Conservation (phyloP, 1,284 basidiomycete species). For the Malassezia vespertilionis region DNA sequence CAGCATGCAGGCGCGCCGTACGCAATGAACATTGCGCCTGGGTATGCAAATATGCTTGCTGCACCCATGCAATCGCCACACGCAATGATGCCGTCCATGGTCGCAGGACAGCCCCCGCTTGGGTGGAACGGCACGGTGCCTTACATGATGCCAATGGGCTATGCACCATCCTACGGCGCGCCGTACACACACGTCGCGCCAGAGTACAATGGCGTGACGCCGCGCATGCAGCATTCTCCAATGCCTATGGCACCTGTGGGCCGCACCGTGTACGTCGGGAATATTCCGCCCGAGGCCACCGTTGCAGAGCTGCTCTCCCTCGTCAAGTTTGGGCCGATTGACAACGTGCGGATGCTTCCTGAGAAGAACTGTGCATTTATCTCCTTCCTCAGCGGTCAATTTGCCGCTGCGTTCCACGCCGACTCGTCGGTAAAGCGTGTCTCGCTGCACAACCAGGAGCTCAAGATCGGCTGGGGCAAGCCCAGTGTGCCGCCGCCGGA, state of each 20-base stretch:
- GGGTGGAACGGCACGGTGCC: slow-evolving; percentile 10
- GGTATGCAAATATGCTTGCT: too few relatives aligned
- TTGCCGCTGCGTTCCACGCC: slow-evolving; percentile 44
- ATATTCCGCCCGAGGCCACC: slow-evolving; percentile 85
- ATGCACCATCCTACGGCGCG: background rate
- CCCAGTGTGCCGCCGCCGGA: slow-evolving; percentile 33
- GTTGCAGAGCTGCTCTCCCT: slow-evolving; percentile 95
- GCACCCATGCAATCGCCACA: too few relatives aligned
- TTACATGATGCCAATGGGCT: background rate
- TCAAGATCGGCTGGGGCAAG: slow-evolving; percentile 48
- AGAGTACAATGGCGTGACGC: background rate
- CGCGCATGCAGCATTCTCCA: background rate
- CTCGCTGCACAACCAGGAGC: slow-evolving; percentile 41
- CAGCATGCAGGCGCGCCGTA: too few relatives aligned
- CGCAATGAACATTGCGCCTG: too few relatives aligned
- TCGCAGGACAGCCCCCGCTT: background rate
- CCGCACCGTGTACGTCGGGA: slow-evolving; percentile 93
- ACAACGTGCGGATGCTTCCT: slow-evolving; percentile 85
- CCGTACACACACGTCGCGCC: background rate
- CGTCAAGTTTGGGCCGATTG: slow-evolving; percentile 93
- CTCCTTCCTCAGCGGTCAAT: slow-evolving; percentile 51
- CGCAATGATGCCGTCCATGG: slow-evolving; percentile 8
- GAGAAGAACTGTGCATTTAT: slow-evolving; percentile 97
- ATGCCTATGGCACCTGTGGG: slow-evolving; percentile 24
- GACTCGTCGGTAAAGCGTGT: slow-evolving; percentile 45